Evolutionary conservation across 345 rosid species (phyloP), one percentile per base, ranked within the genome.

Genomic region (Cardamine chenopodiifolia): DNA sequence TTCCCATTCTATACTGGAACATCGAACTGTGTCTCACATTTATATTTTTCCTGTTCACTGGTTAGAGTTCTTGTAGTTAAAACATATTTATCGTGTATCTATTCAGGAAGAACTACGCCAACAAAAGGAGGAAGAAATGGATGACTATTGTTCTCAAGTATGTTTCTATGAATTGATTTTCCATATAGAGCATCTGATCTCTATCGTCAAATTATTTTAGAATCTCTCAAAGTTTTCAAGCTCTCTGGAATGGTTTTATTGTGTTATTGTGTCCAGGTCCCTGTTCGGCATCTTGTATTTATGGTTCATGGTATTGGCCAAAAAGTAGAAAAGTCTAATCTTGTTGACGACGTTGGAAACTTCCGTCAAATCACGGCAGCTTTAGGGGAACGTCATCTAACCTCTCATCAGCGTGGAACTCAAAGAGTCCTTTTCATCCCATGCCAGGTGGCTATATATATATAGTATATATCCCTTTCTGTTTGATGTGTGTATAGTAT

Each of bases 221-320:
- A 29, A 62, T 12, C 35, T 74, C 26, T 35, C 17, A 35, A 49
- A 22, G 8, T 42, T 76, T 14, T 40, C 4, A 47, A 55, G 26
- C 44, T 72, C 26, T 4, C 8, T 52, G 8, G 23, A 78, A 66
- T 12, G 5, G 1, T 32, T 53, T 40, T 72, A 61, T 55, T 79
- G 42, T 75, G 56, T 63, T 74, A 44, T 68, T 81, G 71, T 84
- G 73, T 83, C 12, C 73, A 95, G 99, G 97, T 95, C 82, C 94
- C 99, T 77, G 98, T 92, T 71, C 85, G 85, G 25, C 99, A 95
- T 83, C 78, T 95, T 49, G 99, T 95, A 39, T 95, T 95, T 77
- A 95, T 95, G 99, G 97, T 95, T 68, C 99, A 92, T 74, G 97
- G 99, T 73, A 92, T 95, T 64, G 99, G 99, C 70, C 99, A 95